Base-by-base conservation (phyloP, 257 asterid species). In the Ocimum tenuiflorum region DNA sequence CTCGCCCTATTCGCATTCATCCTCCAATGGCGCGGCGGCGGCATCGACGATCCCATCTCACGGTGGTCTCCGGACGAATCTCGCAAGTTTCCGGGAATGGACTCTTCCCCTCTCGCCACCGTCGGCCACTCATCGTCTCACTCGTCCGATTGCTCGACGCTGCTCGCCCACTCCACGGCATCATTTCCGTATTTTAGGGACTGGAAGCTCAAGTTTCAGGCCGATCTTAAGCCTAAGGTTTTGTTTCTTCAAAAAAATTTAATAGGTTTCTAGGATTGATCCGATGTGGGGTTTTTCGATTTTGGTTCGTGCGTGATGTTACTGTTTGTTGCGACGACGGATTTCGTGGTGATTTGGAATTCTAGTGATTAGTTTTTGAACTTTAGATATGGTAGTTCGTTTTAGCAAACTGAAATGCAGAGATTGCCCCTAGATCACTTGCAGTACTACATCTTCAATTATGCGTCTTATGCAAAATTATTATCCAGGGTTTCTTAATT, bases 1-100 rank as follows among this genome's bases (percentile, higher is more conserved):
- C 95, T 91, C 10, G 94, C 97, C 13, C 31, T 77, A 35, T 85
- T 86, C 64, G 95, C 96, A 7, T 91, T 85, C 67, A 14, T 83
- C 68, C 91, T 91, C 35, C 97, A 86, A 79, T 91, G 97, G 97
- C 87, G 86, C 9, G 95, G 94, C 36, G 91, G 94, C 24, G 88
- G 78, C 41, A 75, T 91, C 50, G 83, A 83, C 33, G 87, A 86
- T 76, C 89, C 87, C 61, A 68, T 64, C 41, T 63, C 77, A 23
- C 72, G 71, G 18, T 83, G 85, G 95, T 81, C 88, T 3, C 78
- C 81, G 8, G 75, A 72, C 6, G 84, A 78, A 52, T 65, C 83
- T 9, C 84, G 9, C 68, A 77, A 77, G 78, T 85, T 89, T 22
- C 86, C 86, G 6, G 90, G 81, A 6, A 74, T 76, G 87, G 89